phyloP scores from a whole-genome alignment of 352 stramenopile species.

The Proteromonas lacertae region DNA sequence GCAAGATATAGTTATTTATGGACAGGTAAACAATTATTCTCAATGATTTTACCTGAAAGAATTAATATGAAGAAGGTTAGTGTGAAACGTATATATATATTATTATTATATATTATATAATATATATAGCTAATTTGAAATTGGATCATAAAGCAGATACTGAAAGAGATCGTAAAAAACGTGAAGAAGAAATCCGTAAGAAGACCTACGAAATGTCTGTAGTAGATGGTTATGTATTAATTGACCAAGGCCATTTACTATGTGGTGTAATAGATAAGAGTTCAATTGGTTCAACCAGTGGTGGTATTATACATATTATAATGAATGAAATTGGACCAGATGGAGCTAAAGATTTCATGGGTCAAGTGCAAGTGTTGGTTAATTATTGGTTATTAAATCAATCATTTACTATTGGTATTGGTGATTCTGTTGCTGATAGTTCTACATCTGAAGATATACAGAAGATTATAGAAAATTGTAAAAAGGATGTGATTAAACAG shows the following conservation, averaged over 20 bases:
- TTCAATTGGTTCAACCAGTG: conserved; percentile 75
- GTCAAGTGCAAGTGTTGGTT: conserved; percentile 73
- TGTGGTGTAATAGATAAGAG: conserved; percentile 93
- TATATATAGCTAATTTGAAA: too few species aligned
- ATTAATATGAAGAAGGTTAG: conserved; percentile 73
- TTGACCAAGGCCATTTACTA: conserved; percentile 76
- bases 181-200: background rate
- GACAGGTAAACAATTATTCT: conserved; percentile 82
- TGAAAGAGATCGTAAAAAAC: too few species aligned
- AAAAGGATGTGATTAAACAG: conserved; percentile 36
- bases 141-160: too few species aligned
- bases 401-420: conserved; percentile 92
- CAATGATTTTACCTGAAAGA: conserved; percentile 68
- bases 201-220: conserved; percentile 1
- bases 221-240: conserved; percentile 48
- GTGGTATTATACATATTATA: conserved; percentile 81
- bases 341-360: conserved; percentile 41
- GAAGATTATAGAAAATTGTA: conserved; percentile 89
- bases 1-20: too few species aligned
- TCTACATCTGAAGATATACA: conserved; percentile 87
- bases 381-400: conserved; percentile 91
- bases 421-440: conserved; percentile 87
- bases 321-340: conserved; percentile 63
- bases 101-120: too few species aligned
- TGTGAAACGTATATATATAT: conserved; percentile 41